phyloP scores from a whole-genome alignment of 495 filamentous ascomycete genomes.

The Aspergillus saccharolyticus region DNA sequence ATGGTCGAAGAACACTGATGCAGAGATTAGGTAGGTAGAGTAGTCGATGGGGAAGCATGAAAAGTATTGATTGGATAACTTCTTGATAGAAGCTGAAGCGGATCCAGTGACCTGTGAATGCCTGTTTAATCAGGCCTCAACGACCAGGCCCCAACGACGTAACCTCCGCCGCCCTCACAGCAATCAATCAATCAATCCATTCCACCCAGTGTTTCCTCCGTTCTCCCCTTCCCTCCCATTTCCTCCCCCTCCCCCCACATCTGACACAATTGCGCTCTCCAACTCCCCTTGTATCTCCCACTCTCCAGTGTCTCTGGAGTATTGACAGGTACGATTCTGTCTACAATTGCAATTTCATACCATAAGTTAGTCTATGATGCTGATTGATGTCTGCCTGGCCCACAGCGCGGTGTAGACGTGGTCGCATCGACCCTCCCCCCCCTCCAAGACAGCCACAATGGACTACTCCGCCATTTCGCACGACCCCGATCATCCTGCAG shows the following conservation, averaged over 20 bases:
- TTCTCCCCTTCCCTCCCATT: neutral
- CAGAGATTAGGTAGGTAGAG: neutral
- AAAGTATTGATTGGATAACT: neutral
- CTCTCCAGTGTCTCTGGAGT: neutral
- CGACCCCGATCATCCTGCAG: constrained; percentile 67
- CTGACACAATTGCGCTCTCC: neutral
- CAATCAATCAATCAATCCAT: constrained; percentile 7
- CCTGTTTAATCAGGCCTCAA: constrained; percentile 26
- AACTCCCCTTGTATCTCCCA: constrained; percentile 1
- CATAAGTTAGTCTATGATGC: neutral
- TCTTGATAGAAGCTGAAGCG: constrained; percentile 1
- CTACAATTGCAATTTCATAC: neutral
- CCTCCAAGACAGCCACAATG: constrained; percentile 46
- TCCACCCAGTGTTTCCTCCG: neutral
- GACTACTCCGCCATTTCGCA: constrained; percentile 76
- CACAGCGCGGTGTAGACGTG: constrained; percentile 18
- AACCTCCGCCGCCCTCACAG: constrained; percentile 14
- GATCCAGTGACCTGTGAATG: constrained; percentile 11
- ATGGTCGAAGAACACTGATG: constrained; percentile 7
- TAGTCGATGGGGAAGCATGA: neutral
- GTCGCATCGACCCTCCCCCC: constrained; percentile 11
- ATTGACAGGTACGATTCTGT: constrained; percentile 9
- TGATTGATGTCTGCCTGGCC: constrained; percentile 8
- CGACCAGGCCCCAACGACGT: constrained; percentile 20
- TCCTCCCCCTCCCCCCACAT: constrained; percentile 5